Conservation (phyloP, 176 grass and related monocot genomes). For the Carex littledalei region DNA sequence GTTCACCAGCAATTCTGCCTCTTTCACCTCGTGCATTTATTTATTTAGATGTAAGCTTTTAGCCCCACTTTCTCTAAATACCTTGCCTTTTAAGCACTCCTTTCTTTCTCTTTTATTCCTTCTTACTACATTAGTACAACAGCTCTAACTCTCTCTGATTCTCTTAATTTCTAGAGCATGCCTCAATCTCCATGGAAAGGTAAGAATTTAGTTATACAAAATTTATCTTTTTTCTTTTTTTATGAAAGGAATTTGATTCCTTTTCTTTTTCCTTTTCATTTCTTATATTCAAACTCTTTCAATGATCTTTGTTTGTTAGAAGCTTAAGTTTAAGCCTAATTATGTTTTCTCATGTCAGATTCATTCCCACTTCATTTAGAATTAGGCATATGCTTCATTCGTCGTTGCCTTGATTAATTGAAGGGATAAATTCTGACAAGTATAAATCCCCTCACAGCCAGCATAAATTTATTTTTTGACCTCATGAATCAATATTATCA, state of each 20-base stretch:
- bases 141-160: slow-evolving; percentile 28
- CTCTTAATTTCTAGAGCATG: slow-evolving; percentile 45
- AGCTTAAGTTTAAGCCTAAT: not conserved
- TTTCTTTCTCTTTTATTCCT: slow-evolving; percentile 43
- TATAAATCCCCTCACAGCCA: not conserved
- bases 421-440: not conserved
- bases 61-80: slow-evolving; percentile 53
- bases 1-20: slow-evolving; percentile 27
- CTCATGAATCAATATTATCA: not conserved
- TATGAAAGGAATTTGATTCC: not conserved
- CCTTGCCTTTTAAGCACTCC: slow-evolving; percentile 92
- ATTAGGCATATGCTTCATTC: not conserved
- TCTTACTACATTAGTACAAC: slow-evolving; percentile 37
- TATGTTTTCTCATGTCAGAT: not conserved
- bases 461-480: not conserved
- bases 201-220: slow-evolving; percentile 6
- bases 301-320: not conserved
- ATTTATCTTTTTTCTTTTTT: not conserved
- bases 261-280: not conserved
- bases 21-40: slow-evolving; percentile 29
- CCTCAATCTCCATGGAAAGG: slow-evolving; percentile 93
- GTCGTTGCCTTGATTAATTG: not conserved
- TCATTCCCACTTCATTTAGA: not conserved
- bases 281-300: not conserved
- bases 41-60: slow-evolving; percentile 44